phyloP scores from a whole-genome alignment of 1,284 basidiomycete genomes.

The Naganishia liquefaciens region DNA sequence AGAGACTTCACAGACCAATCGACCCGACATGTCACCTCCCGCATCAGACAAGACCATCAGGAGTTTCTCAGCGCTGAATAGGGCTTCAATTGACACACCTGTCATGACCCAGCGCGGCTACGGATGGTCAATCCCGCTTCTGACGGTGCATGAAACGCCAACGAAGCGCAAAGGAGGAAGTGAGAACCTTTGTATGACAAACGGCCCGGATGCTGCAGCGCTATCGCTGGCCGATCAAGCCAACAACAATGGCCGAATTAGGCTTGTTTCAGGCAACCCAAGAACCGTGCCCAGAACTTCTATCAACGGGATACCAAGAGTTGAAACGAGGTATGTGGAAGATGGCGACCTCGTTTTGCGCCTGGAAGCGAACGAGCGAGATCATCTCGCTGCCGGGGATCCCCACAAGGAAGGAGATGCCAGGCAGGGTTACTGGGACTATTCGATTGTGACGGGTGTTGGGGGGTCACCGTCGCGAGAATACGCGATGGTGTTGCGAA shows the following conservation, averaged over 20 bases:
- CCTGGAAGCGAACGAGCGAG: conserved; percentile 9
- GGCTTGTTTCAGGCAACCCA: neutral
- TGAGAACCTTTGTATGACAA: too few species aligned
- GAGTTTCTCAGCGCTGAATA: conserved; percentile 19
- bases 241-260: neutral
- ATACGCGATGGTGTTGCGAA: conserved; percentile 10
- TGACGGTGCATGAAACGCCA: conserved; percentile 4
- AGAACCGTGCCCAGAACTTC: neutral
- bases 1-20: neutral
- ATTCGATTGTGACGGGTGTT: conserved; percentile 20
- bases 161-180: neutral
- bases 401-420: neutral
- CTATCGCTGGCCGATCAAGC: neutral
- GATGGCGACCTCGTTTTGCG: neutral
- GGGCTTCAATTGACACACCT: conserved; percentile 11
- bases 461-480: conserved; percentile 15
- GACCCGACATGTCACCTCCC: neutral
- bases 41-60: conserved; percentile 23
- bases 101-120: neutral
- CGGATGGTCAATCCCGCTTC: neutral
- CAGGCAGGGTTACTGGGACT: conserved; percentile 17
- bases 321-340: conserved; percentile 8
- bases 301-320: conserved; percentile 4
- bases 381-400: neutral
- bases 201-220: too few species aligned